These are phyloP conservation scores for Lonicera japonica DNA, from an alignment of 129 eudicot genomes.

Conservation along the genomic window DNA sequence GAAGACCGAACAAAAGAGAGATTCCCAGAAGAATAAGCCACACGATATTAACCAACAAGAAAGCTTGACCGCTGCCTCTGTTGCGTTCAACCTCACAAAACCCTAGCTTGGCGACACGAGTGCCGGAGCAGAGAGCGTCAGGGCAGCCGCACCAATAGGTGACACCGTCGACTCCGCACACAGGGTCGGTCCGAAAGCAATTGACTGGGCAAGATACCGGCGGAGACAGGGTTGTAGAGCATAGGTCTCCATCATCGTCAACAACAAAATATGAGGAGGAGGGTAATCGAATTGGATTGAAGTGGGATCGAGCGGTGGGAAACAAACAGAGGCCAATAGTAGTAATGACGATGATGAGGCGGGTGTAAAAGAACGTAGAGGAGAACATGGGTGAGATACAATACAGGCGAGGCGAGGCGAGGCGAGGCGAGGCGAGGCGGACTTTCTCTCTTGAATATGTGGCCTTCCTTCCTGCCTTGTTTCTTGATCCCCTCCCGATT, in stretches of 20 bases:
- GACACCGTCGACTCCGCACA: slow-evolving; percentile 58
- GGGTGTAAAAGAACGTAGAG: no score
- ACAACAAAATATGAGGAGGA: no score
- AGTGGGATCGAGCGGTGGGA: slow-evolving; percentile 25
- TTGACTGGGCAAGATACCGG: slow-evolving; percentile 53
- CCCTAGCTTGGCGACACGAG: slow-evolving; percentile 54
- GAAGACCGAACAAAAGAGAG: slow-evolving; percentile 52
- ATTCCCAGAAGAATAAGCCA: slow-evolving; percentile 79
- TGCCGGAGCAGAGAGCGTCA: slow-evolving; percentile 67
- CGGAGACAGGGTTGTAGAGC: slow-evolving; percentile 2
- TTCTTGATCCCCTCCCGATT: no score
- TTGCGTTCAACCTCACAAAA: slow-evolving; percentile 56
- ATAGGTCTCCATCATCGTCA: slow-evolving; percentile 22
- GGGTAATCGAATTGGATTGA: slow-evolving; percentile 21
- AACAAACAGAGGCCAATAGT: neutral
- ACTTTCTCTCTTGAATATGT: no score
- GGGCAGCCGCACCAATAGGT: slow-evolving; percentile 85
- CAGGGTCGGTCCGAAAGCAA: slow-evolving; percentile 63
- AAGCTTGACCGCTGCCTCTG: slow-evolving; percentile 70
- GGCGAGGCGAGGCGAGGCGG: no score
- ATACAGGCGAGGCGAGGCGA: no score
- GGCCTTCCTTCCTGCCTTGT: no score
- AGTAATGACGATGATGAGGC: no score
- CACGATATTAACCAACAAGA: slow-evolving; percentile 65
- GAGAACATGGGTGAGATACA: no score